Percentiles rank a stretch among this genome's conserved stretches.
Conservation (phyloP, 1,139 yeast genomes). For the Geotrichum bryndzae region DNA sequence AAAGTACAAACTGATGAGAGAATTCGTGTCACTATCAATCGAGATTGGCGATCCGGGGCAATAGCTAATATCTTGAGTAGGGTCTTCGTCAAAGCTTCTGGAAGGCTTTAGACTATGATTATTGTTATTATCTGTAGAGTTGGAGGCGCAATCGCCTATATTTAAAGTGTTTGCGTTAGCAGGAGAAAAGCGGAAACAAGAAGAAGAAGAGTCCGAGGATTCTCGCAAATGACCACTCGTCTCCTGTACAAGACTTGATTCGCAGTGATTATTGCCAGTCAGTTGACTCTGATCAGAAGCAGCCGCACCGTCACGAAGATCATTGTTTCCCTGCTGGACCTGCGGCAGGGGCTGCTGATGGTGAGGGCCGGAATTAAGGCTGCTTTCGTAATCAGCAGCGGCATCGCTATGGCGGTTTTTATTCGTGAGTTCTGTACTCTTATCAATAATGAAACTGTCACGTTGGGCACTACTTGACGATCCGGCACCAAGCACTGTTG, state of each 20-base stretch:
- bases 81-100: background rate
- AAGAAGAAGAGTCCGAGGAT: background rate
- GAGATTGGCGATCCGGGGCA: constrained; percentile 1
- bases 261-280: background rate
- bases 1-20: background rate
- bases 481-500: background rate
- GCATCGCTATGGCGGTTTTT: no score
- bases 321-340: background rate
- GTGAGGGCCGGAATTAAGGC: background rate
- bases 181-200: background rate
- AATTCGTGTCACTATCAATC: background rate
- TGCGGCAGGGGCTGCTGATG: background rate
- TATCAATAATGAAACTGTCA: background rate
- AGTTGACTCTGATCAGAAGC: background rate
- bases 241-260: background rate
- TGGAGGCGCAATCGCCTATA: background rate
- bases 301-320: background rate
- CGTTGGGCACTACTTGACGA: background rate
- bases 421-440: background rate
- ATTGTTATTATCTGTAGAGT: background rate
- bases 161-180: background rate
- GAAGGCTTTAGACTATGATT: no score
- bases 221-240: background rate
- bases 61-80: background rate
- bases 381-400: no score